Conservation (phyloP, 768 basidiomycete genomes). For the Tylopilus balloui region DNA sequence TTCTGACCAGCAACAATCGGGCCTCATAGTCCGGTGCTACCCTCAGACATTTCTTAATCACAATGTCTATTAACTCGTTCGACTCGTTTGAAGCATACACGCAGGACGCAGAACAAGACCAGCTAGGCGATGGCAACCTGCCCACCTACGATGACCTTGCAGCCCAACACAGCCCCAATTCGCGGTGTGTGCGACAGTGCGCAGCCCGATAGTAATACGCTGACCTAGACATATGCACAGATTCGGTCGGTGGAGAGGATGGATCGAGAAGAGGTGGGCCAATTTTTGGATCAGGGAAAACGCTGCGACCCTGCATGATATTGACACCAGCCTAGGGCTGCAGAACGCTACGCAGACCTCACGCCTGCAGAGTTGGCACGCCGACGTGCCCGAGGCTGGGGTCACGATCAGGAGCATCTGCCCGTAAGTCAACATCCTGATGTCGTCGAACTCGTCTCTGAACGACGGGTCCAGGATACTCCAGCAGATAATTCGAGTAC, state of each 20-base stretch:
- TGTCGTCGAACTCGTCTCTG: neutral
- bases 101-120: conserved; percentile 39
- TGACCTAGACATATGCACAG: conserved; percentile 35
- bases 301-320: neutral
- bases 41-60: neutral
- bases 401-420: conserved; percentile 33
- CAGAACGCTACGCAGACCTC: conserved; percentile 72
- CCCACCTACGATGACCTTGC: conserved; percentile 83
- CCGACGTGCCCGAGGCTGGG: conserved; percentile 70
- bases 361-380: conserved; percentile 54
- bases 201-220: neutral
- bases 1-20: no score
- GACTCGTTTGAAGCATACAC: conserved; percentile 26
- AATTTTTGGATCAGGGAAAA: neutral
- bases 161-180: conserved; percentile 73
- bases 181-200: conserved; percentile 48
- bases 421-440: conserved; percentile 13
- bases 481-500: conserved; percentile 8
- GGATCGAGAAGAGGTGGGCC: conserved; percentile 81
- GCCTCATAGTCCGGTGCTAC: no score
- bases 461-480: conserved; percentile 12
- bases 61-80: conserved; percentile 21
- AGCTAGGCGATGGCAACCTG: conserved; percentile 48
- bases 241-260: conserved; percentile 81
- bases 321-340: conserved; percentile 49